Evolutionary conservation across 306 rosid genomes (phyloP).

Genomic region (Quercus ilex): DNA sequence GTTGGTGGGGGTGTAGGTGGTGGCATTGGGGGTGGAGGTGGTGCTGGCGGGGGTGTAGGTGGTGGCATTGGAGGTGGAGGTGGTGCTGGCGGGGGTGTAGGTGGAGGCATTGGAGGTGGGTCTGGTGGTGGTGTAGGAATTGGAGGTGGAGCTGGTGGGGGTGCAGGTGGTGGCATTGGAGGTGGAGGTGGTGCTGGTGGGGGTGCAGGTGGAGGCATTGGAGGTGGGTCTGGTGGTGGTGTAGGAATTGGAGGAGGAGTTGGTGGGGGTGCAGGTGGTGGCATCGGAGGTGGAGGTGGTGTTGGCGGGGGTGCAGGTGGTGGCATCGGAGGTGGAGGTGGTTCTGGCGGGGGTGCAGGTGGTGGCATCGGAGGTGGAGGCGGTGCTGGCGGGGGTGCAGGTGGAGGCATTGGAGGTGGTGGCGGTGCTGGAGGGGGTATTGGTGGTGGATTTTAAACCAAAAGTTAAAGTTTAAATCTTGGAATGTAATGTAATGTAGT

Average conservation of each 20-base stretch:
- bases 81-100: constrained; percentile 3
- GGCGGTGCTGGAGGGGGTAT: constrained; percentile 28
- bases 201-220: neutral
- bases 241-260: neutral
- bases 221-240: neutral
- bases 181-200: constrained; percentile 9
- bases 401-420: constrained; percentile 13
- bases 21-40: no score
- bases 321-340: neutral
- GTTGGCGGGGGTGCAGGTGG: constrained; percentile 24
- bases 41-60: neutral
- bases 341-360: neutral
- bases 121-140: constrained; percentile 1
- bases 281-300: neutral
- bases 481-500: neutral
- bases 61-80: neutral
- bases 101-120: constrained; percentile 9
- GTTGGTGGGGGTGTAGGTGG: neutral
- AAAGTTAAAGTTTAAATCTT: neutral
- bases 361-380: constrained; percentile 2
- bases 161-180: constrained; percentile 13
- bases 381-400: neutral
- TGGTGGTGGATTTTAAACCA: constrained; percentile 40
- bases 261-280: constrained; percentile 1
- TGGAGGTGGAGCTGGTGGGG: neutral